Percentiles rank a stretch among this genome's conserved stretches.
These are phyloP conservation scores for Backusella parvicylindrica DNA, from an alignment of 192 early-diverging fungal species.

Conservation along the genomic window DNA sequence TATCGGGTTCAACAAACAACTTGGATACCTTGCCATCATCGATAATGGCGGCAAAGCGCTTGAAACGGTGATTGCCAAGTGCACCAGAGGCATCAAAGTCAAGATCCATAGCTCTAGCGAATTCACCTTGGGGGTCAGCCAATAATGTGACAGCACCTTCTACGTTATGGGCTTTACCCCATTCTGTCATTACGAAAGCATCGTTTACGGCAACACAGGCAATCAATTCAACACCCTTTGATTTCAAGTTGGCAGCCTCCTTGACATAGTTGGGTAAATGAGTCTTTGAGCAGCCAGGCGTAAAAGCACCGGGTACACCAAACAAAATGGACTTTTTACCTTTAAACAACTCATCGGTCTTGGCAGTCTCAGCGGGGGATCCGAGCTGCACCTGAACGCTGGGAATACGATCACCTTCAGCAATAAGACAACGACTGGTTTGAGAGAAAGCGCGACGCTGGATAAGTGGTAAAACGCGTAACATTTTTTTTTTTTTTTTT, in stretches of 20 bases:
- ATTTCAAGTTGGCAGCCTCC: slow-evolving; percentile 41
- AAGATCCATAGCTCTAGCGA: slow-evolving; percentile 48
- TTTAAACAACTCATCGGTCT: slow-evolving; percentile 39
- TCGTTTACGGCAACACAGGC: slow-evolving; percentile 51
- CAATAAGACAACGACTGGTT: neutral
- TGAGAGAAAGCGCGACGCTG: slow-evolving; percentile 14
- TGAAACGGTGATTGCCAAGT: slow-evolving; percentile 45
- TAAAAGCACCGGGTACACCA: slow-evolving; percentile 61
- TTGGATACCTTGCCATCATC: slow-evolving; percentile 32
- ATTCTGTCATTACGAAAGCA: slow-evolving; percentile 62
- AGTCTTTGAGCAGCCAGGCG: slow-evolving; percentile 56
- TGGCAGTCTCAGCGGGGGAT: slow-evolving; percentile 41
- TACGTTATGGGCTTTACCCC: slow-evolving; percentile 33
- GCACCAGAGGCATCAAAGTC: slow-evolving; percentile 59
- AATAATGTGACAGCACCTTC: slow-evolving; percentile 48
- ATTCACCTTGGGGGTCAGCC: slow-evolving; percentile 51
- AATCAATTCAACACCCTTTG: slow-evolving; percentile 51
- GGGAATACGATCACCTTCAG: slow-evolving; percentile 29
- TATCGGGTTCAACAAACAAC: slow-evolving; percentile 49
- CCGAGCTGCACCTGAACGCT: slow-evolving; percentile 32
- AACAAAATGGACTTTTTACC: slow-evolving; percentile 41
- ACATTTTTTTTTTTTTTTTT: slow-evolving; percentile 7
- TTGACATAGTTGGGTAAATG: slow-evolving; percentile 58
- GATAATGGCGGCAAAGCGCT: slow-evolving; percentile 52
- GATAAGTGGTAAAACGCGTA: slow-evolving; percentile 1